Conservation (phyloP, 192 early-diverging fungal species). For the Pilobolus umbonatus region DNA sequence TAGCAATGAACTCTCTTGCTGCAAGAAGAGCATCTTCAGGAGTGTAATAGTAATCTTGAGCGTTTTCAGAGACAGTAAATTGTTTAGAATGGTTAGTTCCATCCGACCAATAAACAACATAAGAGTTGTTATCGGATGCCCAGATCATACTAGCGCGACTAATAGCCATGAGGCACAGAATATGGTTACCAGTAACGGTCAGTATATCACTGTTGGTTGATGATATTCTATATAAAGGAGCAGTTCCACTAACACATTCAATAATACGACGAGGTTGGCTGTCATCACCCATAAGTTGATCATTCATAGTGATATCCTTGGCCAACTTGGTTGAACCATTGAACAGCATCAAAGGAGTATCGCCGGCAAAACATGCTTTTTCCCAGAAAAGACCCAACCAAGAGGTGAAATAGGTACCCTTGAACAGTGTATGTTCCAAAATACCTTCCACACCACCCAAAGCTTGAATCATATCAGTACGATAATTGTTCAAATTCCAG, state of each 20-base stretch:
- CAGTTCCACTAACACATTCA: constrained; percentile 29
- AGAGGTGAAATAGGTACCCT: constrained; percentile 95
- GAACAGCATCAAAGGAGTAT: constrained; percentile 29
- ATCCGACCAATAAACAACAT: constrained; percentile 2
- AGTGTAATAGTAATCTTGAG: too few relatives aligned
- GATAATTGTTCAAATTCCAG: constrained; percentile 91
- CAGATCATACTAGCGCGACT: background rate
- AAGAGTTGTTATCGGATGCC: constrained; percentile 6
- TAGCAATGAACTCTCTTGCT: constrained; percentile 6
- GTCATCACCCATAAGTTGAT: constrained; percentile 46
- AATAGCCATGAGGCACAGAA: constrained; percentile 30
- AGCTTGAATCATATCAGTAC: constrained; percentile 99
- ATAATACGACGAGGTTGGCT: constrained; percentile 35
- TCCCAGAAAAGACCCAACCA: constrained; percentile 99
- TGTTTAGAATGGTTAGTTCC: constrained; percentile 4
- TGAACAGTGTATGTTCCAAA: constrained; percentile 97
- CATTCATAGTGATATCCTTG: constrained; percentile 34
- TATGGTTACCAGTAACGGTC: constrained; percentile 34
- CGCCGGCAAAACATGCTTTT: too few relatives aligned
- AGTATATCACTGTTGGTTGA: constrained; percentile 17
- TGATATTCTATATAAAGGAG: constrained; percentile 24
- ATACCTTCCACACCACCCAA: constrained; percentile 98
- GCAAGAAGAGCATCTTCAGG: background rate
- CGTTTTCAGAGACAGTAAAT: constrained; percentile 9
- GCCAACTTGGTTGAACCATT: constrained; percentile 32